Base-by-base conservation (phyloP, 495 filamentous ascomycete genomes). In the Aspergillus taichungensis region DNA sequence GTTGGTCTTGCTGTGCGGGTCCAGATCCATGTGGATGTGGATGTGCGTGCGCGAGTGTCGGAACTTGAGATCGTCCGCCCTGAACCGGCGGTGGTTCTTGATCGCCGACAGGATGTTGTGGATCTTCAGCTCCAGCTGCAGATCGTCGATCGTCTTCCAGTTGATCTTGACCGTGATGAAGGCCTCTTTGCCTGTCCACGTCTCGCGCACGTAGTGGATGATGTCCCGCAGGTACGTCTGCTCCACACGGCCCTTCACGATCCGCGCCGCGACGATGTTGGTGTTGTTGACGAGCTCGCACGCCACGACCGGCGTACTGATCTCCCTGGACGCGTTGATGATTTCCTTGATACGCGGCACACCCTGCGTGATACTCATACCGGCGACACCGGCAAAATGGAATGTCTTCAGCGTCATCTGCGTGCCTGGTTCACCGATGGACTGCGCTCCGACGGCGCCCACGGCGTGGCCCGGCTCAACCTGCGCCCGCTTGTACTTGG, bases 321-420 rank as follows among this genome's bases (percentile, higher is more conserved):
- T 97, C 35, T 69, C 72, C 61, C 84, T 91, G 8, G 86, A 90
- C 6, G 92, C 92, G 66, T 97, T 97, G 78, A 98, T 98, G 56
- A 98, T 98, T 75, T 98, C 92, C 68, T 97, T 98, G 64, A 98
- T 97, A 79, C 92, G 92, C 2, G 92, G 92, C 2, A 98, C 92
- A 83, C 92, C 92, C 59, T 95, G 87, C 0, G 94, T 98, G 55
- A 97, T 92, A 74, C 86, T 94, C 91, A 98, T 96, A 56, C 89
- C 89, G 18, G 91, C 94, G 50, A 98, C 94, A 84, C 92, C 92
- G 56, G 92, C 92, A 70, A 98, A 98, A 83, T 98, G 92, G 82
- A 98, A 98, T 62, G 92, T 98, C 69, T 97, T 97, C 55, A 98
- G 72, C 2, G 92, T 98, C 94, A 98, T 98, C 65, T 98, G 94